Evolutionary conservation across 768 basidiomycete genomes (phyloP).

Genomic region (Asterophora lycoperdoides): DNA sequence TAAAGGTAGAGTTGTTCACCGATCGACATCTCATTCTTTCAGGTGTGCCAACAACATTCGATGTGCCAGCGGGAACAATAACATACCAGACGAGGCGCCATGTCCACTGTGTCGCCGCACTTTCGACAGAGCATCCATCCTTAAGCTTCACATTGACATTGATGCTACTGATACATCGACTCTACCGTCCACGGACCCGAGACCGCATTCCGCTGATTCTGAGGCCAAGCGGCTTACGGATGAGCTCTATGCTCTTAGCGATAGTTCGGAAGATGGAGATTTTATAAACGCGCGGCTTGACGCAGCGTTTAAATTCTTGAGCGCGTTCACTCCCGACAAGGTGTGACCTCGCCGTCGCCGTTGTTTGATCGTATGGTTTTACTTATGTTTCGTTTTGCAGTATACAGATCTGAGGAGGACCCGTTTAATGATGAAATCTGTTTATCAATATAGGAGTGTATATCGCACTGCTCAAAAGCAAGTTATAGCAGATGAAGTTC

Average conservation of each 20-base stretch:
- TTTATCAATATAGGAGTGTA: constrained; percentile 40
- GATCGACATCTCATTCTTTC: constrained; percentile 7
- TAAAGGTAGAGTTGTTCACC: constrained; percentile 2
- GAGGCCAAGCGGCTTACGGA: constrained; percentile 51
- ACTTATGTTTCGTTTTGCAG: constrained; percentile 23
- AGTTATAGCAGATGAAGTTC: constrained; percentile 27
- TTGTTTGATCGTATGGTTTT: constrained; percentile 4
- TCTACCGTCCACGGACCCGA: constrained; percentile 3
- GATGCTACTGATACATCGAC: constrained; percentile 27
- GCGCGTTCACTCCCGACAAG: constrained; percentile 40
- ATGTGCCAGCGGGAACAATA: constrained; percentile 23
- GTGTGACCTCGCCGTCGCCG: constrained; percentile 27
- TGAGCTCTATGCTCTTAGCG: no score
- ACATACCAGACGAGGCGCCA: constrained; percentile 11
- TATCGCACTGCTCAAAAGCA: constrained; percentile 17
- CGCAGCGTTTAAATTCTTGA: no score
- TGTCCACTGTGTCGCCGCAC: constrained; percentile 64
- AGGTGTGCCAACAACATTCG: constrained; percentile 56
- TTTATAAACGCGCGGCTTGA: no score
- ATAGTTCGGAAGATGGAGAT: no score
- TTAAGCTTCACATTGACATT: constrained; percentile 59
- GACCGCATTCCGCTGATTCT: constrained; percentile 32
- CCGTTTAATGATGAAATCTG: constrained; percentile 45
- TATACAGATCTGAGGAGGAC: constrained; percentile 48
- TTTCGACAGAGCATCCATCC: constrained; percentile 42